These are phyloP conservation scores for Pneumocystis wakefieldiae DNA, from an alignment of 1,139 yeast genomes.

Conservation along the genomic window DNA sequence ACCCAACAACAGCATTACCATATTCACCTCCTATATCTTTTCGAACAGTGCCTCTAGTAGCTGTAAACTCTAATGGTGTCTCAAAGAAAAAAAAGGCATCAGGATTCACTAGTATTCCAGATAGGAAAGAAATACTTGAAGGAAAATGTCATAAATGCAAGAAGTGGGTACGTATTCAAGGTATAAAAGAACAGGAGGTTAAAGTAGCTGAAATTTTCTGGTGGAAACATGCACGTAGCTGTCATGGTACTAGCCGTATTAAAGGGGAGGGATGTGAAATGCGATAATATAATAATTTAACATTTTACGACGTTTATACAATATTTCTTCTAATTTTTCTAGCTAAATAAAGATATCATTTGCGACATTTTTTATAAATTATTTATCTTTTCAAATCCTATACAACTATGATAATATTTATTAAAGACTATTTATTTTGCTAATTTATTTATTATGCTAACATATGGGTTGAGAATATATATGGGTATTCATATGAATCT, in stretches of 20 bases:
- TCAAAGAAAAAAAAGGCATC: slow-evolving; percentile 3
- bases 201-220: slow-evolving; percentile 14
- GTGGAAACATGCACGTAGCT: slow-evolving; percentile 15
- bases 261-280: slow-evolving; percentile 7
- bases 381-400: background rate
- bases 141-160: slow-evolving; percentile 14
- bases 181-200: slow-evolving; percentile 9
- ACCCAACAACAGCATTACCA: slow-evolving; percentile 10
- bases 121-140: slow-evolving; percentile 8
- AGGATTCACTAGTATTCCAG: slow-evolving; percentile 9
- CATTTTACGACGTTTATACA: background rate
- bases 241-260: slow-evolving; percentile 5
- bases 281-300: slow-evolving; percentile 1
- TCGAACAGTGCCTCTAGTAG: slow-evolving; percentile 4
- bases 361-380: background rate
- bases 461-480: background rate
- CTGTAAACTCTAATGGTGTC: background rate
- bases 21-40: slow-evolving; percentile 13
- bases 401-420: background rate
- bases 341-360: background rate
- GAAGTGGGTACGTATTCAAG: slow-evolving; percentile 12
- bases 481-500: background rate
- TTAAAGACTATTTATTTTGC: background rate
- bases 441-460: background rate
- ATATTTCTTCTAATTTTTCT: background rate